These are phyloP conservation scores for Aphanomyces astaci DNA, from an alignment of 352 stramenopile genomes.

Conservation along the genomic window DNA sequence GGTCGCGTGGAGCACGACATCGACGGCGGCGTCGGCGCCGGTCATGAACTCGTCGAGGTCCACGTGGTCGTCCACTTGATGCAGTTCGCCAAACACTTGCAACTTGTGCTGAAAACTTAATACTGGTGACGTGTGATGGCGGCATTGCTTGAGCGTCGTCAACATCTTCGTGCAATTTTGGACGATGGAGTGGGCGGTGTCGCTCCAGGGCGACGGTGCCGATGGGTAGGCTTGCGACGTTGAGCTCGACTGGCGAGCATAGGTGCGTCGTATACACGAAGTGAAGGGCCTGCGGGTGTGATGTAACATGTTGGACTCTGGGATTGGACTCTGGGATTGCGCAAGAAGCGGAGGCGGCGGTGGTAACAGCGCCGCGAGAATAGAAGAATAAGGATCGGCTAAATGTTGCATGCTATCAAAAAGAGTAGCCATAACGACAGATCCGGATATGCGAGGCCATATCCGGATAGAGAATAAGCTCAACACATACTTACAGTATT, in stretches of 20 bases:
- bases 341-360: too few relatives aligned
- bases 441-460: too few relatives aligned
- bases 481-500: too few relatives aligned
- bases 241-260: neutral
- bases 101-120: neutral
- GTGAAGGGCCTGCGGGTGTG: too few relatives aligned
- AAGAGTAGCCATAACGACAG: too few relatives aligned
- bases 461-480: too few relatives aligned
- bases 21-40: neutral
- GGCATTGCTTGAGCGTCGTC: neutral
- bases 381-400: too few relatives aligned
- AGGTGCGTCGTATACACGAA: too few relatives aligned
- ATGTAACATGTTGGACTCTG: too few relatives aligned
- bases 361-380: too few relatives aligned
- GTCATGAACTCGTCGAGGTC: slow-evolving; percentile 10
- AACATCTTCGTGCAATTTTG: neutral
- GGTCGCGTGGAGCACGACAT: slow-evolving; percentile 6
- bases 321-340: too few relatives aligned
- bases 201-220: neutral
- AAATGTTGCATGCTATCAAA: too few relatives aligned
- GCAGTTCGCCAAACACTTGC: slow-evolving; percentile 4
- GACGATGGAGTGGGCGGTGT: neutral
- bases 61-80: neutral
- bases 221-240: neutral
- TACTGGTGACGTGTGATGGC: neutral